These are phyloP conservation scores for Lizanozyma gosingica DNA, from an alignment of 1,139 yeast species.

Conservation along the genomic window DNA sequence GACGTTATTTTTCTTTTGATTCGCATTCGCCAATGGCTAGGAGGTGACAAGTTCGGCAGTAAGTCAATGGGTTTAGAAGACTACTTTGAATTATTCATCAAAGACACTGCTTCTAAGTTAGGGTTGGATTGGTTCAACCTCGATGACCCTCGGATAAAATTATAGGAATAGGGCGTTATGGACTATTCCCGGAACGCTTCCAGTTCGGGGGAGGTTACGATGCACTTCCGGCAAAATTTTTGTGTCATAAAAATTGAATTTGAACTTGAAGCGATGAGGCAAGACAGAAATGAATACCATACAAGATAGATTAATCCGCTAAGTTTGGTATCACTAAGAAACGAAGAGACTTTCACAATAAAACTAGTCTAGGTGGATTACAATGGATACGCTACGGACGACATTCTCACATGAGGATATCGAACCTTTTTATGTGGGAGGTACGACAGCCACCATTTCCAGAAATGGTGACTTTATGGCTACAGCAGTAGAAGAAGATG, in stretches of 20 bases:
- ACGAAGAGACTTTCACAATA: no score
- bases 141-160: background rate
- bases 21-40: conserved; percentile 21
- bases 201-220: background rate
- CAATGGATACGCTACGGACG: conserved; percentile 22
- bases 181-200: no score
- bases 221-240: background rate
- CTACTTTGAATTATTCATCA: conserved; percentile 29
- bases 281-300: background rate
- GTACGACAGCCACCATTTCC: conserved; percentile 64
- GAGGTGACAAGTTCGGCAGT: conserved; percentile 15
- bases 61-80: conserved; percentile 27
- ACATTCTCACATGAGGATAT: conserved; percentile 26
- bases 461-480: conserved; percentile 63
- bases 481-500: conserved; percentile 71
- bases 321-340: no score
- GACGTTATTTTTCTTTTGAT: conserved; percentile 21
- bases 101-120: conserved; percentile 25
- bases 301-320: no score
- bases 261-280: background rate
- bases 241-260: background rate
- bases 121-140: conserved; percentile 18
- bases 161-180: background rate
- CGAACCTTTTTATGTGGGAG: conserved; percentile 79
- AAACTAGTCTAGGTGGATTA: no score